A percentile compares a stretch with the other conserved stretches of the same genome.
Evolutionary conservation across 805 yeast species (phyloP).

Genomic region (Cyberlindnera meyerae): DNA sequence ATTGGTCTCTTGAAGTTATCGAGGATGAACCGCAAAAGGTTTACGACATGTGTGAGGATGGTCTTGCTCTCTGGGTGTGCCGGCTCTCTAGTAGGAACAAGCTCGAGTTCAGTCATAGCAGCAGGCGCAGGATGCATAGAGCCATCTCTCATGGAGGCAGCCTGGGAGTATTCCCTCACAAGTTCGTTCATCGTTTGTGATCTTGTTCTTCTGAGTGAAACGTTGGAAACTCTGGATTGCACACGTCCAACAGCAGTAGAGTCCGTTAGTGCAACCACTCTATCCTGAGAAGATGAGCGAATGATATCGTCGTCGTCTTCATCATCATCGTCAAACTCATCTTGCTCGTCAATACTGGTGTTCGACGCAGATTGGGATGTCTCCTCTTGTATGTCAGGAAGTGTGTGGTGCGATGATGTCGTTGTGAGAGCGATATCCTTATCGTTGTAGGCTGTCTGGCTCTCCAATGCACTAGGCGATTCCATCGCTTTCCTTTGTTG

Average conservation of each 20-base stretch:
- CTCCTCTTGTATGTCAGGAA: no score
- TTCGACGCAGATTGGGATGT: no score
- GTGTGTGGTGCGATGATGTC: no score
- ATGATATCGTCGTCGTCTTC: conserved; percentile 3
- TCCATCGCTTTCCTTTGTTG: conserved; percentile 9
- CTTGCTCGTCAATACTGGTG: conserved; percentile 1
- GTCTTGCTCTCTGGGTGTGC: no score
- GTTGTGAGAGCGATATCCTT: no score
- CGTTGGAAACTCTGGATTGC: conserved; percentile 12
- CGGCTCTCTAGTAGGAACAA: conserved; percentile 3
- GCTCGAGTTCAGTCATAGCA: conserved; percentile 18
- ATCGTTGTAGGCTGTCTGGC: conserved; percentile 2
- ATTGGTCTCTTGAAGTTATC: conserved; percentile 69
- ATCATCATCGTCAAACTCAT: conserved; percentile 1
- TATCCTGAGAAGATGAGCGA: conserved; percentile 2
- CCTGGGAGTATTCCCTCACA: conserved; percentile 40
- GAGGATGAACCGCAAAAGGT: conserved; percentile 28
- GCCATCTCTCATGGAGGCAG: conserved; percentile 16
- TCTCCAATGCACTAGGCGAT: conserved; percentile 1
- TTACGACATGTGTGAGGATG: conserved; percentile 1
- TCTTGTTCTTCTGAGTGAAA: conserved; percentile 12
- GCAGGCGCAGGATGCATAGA: conserved; percentile 18
- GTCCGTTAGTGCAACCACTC: conserved; percentile 8
- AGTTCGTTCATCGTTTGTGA: conserved; percentile 39
- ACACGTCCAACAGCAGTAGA: conserved; percentile 10